Conservation (phyloP, 1,139 yeast genomes). For the Hyphopichia burtonii region DNA sequence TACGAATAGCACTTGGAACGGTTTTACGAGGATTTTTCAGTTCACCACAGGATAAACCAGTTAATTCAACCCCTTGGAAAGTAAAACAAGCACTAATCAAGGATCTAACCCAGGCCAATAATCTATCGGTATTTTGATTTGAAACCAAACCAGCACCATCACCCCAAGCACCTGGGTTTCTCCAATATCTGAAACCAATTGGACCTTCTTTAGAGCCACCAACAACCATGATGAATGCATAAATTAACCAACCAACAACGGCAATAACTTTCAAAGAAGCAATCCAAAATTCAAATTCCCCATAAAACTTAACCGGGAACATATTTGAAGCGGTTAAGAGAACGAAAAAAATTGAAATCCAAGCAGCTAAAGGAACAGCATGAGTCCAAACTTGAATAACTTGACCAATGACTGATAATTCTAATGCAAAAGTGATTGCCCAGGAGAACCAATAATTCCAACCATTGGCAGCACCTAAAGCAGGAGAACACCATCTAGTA, state of each 20-base stretch:
- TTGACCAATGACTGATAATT: constrained; percentile 77
- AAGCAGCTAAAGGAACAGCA: constrained; percentile 68
- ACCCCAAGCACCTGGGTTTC: constrained; percentile 88
- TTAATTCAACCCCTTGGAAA: constrained; percentile 76
- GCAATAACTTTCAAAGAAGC: constrained; percentile 69
- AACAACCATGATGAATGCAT: constrained; percentile 67
- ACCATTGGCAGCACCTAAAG: constrained; percentile 78
- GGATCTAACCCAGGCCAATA: constrained; percentile 65
- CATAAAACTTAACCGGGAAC: constrained; percentile 45
- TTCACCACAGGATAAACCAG: constrained; percentile 90
- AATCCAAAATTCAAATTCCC: constrained; percentile 49
- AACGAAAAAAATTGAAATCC: constrained; percentile 69
- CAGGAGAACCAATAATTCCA: constrained; percentile 87
- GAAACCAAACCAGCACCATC: constrained; percentile 48
- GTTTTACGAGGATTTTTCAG: constrained; percentile 77
- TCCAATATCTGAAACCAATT: constrained; percentile 87
- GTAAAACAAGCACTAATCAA: constrained; percentile 75
- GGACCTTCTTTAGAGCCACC: constrained; percentile 73
- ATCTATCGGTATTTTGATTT: constrained; percentile 52
- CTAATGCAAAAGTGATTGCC: constrained; percentile 83
- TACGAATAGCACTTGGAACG: constrained; percentile 81
- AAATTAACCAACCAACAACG: constrained; percentile 67
- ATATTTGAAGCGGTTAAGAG: constrained; percentile 34
- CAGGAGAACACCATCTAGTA: constrained; percentile 64
- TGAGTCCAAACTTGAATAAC: constrained; percentile 74